Base-by-base conservation (phyloP, 306 rosid species). In the Pterocarpus macrocarpus region DNA sequence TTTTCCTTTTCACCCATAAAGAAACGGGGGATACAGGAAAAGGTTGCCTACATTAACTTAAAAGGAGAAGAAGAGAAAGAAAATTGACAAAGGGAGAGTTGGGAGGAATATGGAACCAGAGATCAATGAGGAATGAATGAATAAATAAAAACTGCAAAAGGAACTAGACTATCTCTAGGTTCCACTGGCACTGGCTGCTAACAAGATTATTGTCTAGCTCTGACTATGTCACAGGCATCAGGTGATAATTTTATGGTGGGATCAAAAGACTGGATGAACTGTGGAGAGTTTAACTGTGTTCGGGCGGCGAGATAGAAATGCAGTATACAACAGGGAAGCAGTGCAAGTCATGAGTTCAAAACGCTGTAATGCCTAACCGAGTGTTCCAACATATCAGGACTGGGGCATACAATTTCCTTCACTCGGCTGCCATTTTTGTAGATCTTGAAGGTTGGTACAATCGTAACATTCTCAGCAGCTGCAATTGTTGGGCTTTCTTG, bases 401-500 rank as follows among this genome's bases (percentile, higher is more conserved):
- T 90, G 3, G 99, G 99, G 86, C 96, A 90, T 32, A 95, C 86
- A 3, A 95, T 88, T 85, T 93, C 99, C 89, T 93, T 95, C 80
- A 93, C 89, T 38, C 91, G 84, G 69, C 76, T 86, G 10, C 99
- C 98, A 15, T 88, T 90, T 91, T 93, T 93, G 94, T 93, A 95
- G 52, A 95, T 93, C 93, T 95, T 95, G 97, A 95, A 93, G 71
- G 99, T 95, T 2, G 99, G 98, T 61, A 93, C 94, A 45, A 91
- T 81, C 88, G 95, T 86, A 28, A 95, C 89, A 3, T 90, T 90
- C 90, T 95, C 99, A 0, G 85, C 84, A 50, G 81, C 88, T 50
- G 94, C 98, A 52, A 93, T 84, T 67, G 86, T 83, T 14, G 91
- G 88, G 75, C 73, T 87, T 68, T 76, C 91, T 75, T 89, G 89